A percentile compares a stretch with the other conserved stretches of the same genome.
phyloP scores from a whole-genome alignment of 1,284 basidiomycete genomes.

The Melampsora americana region DNA sequence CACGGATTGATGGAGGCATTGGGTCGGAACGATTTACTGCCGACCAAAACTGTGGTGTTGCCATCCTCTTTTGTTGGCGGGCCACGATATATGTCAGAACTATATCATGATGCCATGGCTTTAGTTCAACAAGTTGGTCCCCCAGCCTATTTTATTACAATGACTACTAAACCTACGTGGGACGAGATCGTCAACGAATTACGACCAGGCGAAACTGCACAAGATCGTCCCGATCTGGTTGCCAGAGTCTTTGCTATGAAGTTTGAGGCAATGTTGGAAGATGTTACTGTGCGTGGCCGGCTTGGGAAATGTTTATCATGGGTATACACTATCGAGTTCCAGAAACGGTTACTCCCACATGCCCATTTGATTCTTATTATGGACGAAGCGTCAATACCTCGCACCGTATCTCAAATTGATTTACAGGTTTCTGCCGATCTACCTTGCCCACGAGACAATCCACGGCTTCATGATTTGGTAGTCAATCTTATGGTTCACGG shows the following conservation, averaged over 20 bases:
- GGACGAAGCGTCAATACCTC: too few relatives aligned
- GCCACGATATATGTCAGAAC: constrained; percentile 56
- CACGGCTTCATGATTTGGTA: background rate
- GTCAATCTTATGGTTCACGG: background rate
- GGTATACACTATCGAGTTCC: background rate
- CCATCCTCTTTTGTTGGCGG: constrained; percentile 58
- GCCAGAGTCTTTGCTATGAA: background rate
- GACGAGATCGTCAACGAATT: constrained; percentile 57
- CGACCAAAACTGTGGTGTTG: constrained; percentile 51
- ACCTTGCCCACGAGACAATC: too few relatives aligned
- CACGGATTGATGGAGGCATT: background rate
- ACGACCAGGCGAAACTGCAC: constrained; percentile 55
- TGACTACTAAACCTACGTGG: constrained; percentile 60
- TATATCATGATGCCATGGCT: constrained; percentile 59
- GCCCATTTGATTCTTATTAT: too few relatives aligned
- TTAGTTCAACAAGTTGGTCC: constrained; percentile 54
- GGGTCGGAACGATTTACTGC: constrained; percentile 19
- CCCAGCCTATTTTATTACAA: constrained; percentile 59
- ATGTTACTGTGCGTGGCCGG: background rate
- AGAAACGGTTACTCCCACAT: too few relatives aligned
- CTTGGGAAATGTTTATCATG: background rate
- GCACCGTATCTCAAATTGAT: too few relatives aligned
- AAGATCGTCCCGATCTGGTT: constrained; percentile 52
- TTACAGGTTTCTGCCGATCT: too few relatives aligned
- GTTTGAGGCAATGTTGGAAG: background rate